Evolutionary conservation across 495 filamentous ascomycete genomes (phyloP).

Genomic region (Pseudevernia furfuracea): DNA sequence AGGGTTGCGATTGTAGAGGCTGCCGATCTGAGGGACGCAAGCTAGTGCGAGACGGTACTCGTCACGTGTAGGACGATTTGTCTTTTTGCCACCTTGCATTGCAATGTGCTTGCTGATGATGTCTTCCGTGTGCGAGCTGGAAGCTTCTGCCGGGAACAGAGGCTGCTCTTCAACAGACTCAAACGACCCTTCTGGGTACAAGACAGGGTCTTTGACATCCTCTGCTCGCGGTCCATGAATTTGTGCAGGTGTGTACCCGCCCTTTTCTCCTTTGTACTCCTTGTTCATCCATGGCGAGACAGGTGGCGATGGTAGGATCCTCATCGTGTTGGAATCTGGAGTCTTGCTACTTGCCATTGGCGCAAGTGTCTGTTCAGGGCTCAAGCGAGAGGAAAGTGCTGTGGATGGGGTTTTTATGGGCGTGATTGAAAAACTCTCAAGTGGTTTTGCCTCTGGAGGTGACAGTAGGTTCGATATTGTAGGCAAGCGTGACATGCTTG

Average conservation of each 20-base stretch:
- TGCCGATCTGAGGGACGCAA: slow-evolving; percentile 57
- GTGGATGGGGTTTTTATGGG: slow-evolving; percentile 32
- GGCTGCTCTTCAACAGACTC: slow-evolving; percentile 43
- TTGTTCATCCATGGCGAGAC: slow-evolving; percentile 58
- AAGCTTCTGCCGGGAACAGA: slow-evolving; percentile 45
- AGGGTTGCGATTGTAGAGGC: slow-evolving; percentile 52
- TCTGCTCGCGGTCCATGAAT: slow-evolving; percentile 22
- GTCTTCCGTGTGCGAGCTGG: slow-evolving; percentile 39
- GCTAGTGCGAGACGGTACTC: slow-evolving; percentile 63
- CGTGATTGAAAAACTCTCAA: slow-evolving; percentile 49
- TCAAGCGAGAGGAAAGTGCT: slow-evolving; percentile 29
- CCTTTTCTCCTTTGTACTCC: slow-evolving; percentile 42
- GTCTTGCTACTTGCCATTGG: slow-evolving; percentile 42
- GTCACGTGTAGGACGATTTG: slow-evolving; percentile 56
- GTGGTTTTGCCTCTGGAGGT: slow-evolving; percentile 57
- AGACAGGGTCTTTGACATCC: slow-evolving; percentile 49
- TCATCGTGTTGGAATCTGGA: slow-evolving; percentile 36
- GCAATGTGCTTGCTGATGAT: slow-evolving; percentile 61
- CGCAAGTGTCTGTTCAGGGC: slow-evolving; percentile 40
- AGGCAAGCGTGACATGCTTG: slow-evolving; percentile 45
- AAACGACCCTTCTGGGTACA: slow-evolving; percentile 42
- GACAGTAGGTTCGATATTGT: slow-evolving; percentile 62
- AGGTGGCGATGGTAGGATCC: slow-evolving; percentile 60
- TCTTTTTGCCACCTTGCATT: slow-evolving; percentile 45
- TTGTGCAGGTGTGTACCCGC: slow-evolving; percentile 33